These are phyloP conservation scores for Scenedesmus sp. DNA, from an alignment of 163 green algal genomes.

Conservation along the genomic window DNA sequence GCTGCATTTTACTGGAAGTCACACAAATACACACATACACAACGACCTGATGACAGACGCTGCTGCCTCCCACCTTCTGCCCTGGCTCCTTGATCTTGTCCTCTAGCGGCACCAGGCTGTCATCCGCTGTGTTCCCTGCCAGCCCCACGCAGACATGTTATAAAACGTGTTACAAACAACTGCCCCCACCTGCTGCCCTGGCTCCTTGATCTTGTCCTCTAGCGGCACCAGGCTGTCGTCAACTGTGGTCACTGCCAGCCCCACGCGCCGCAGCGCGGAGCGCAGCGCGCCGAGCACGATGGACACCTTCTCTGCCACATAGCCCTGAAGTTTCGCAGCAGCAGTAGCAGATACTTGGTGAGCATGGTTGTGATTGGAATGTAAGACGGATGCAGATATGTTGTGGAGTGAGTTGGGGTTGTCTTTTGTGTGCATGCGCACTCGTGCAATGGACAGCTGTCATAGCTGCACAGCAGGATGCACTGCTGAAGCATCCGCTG, in stretches of 20 bases:
- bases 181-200: background rate
- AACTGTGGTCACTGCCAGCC: constrained; percentile 11
- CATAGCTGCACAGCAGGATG: too few relatives aligned
- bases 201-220: background rate
- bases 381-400: background rate
- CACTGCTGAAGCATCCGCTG: too few relatives aligned
- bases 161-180: background rate
- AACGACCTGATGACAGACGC: too few relatives aligned
- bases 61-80: background rate
- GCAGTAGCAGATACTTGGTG: background rate
- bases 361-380: too few relatives aligned
- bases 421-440: too few relatives aligned
- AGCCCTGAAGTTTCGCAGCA: background rate
- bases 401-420: background rate
- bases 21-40: too few relatives aligned
- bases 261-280: background rate
- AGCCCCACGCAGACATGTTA: background rate
- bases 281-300: constrained; percentile 7
- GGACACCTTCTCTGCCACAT: constrained; percentile 30
- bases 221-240: constrained; percentile 14
- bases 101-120: background rate
- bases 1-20: too few relatives aligned
- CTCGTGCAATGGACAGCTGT: too few relatives aligned
- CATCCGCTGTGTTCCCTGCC: constrained; percentile 7
- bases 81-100: background rate